These are phyloP conservation scores for Aquilaria malaccensis DNA, from an alignment of 345 rosid genomes.

Conservation along the genomic window DNA sequence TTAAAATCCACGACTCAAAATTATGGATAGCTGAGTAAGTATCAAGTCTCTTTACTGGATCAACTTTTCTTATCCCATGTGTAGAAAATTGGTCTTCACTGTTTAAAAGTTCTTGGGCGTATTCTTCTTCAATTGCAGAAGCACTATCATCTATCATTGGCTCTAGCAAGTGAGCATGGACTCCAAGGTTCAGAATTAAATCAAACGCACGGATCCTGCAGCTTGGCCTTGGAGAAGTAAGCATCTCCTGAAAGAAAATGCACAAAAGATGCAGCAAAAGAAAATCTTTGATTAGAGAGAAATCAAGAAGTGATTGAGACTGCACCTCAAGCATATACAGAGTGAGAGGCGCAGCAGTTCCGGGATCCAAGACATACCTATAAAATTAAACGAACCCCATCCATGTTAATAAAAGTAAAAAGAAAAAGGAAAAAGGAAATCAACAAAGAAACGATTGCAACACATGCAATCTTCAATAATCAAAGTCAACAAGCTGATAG, in stretches of 20 bases:
- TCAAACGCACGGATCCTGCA: conserved; percentile 93
- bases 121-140: conserved; percentile 81
- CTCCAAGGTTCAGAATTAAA: conserved; percentile 93
- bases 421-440: conserved; percentile 4
- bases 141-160: conserved; percentile 62
- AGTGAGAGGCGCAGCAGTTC: conserved; percentile 95
- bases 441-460: conserved; percentile 5
- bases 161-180: conserved; percentile 91
- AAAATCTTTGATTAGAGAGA: conserved; percentile 12
- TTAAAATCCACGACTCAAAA: conserved; percentile 90
- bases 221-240: conserved; percentile 66
- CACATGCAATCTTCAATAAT: no score
- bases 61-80: conserved; percentile 43
- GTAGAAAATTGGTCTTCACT: conserved; percentile 43
- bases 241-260: conserved; percentile 71
- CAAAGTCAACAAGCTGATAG: no score
- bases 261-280: conserved; percentile 11
- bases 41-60: conserved; percentile 42
- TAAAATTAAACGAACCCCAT: conserved; percentile 14
- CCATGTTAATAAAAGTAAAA: neutral
- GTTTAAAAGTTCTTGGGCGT: conserved; percentile 61
- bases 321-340: conserved; percentile 93
- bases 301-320: conserved; percentile 16
- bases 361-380: conserved; percentile 97
- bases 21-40: conserved; percentile 59